phyloP scores from a whole-genome alignment of 495 filamentous ascomycete species.

The Daldinia loculata region DNA sequence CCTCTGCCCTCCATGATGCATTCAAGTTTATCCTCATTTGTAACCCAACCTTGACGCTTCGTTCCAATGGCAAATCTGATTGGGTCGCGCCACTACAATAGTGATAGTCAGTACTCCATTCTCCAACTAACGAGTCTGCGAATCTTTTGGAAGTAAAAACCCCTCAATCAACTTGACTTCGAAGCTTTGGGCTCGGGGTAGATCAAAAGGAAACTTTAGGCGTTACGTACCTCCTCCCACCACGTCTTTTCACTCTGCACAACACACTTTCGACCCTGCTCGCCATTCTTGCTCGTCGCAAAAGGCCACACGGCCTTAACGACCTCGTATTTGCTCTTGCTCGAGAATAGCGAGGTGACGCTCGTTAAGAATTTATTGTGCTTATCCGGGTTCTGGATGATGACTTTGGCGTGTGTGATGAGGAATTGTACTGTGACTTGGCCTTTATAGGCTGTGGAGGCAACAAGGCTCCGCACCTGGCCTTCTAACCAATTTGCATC shows the following conservation, averaged over 20 bases:
- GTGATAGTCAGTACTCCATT: not conserved
- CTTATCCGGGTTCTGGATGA: constrained; percentile 57
- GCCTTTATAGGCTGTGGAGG: constrained; percentile 56
- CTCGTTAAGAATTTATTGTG: constrained; percentile 54
- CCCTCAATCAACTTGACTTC: not conserved
- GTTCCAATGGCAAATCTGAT: constrained; percentile 54
- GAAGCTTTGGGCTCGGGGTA: not conserved
- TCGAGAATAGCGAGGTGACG: constrained; percentile 51
- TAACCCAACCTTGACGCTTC: constrained; percentile 59
- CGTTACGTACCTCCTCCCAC: constrained; percentile 52
- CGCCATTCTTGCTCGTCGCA: constrained; percentile 51
- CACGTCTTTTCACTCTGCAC: constrained; percentile 63
- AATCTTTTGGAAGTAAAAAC: not conserved
- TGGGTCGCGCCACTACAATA: constrained; percentile 50
- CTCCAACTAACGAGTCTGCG: not conserved
- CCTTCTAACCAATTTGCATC: constrained; percentile 62
- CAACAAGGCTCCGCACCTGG: constrained; percentile 58
- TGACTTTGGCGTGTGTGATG: constrained; percentile 57
- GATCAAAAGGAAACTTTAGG: not conserved
- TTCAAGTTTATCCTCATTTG: constrained; percentile 61
- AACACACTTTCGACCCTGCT: constrained; percentile 50
- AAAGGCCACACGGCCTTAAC: constrained; percentile 61
- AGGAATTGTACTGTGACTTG: constrained; percentile 60
- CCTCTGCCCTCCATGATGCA: constrained; percentile 55
- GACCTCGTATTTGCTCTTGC: constrained; percentile 60